Evolutionary conservation across 1,139 yeast species (phyloP), one percentile per base, ranked within the genome.

Genomic region (Hemisphaericaspora xylofermentans): DNA sequence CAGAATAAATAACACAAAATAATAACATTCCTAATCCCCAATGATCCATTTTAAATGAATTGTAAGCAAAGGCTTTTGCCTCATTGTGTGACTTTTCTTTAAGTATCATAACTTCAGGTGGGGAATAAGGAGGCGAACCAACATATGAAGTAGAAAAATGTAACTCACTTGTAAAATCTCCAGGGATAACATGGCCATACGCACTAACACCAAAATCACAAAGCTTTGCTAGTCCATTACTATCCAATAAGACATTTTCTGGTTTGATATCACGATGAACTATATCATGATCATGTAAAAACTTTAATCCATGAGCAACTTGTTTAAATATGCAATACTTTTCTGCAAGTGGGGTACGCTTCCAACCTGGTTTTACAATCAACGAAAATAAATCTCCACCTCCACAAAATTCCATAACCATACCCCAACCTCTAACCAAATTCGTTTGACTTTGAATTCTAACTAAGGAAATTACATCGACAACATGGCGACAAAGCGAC

Each of bases 131-230:
- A 3, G 93, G 88, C 2, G 91, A 83, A 1, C 94, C 94, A 38
- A 84, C 84, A 61, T 75, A 75, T 3, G 77, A 58, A 13, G 70
- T 61, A 13, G 76, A 71, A 28, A 61, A 44, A 49, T 70, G 74
- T 3, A 82, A 50, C 3, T 76, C 74, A 18, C 79, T 67, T 1
- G 63, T 51, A 15, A 78, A 67, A 59, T 84, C 80, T 1, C 76
- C 76, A 0, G 78, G 78, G n/a, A 59, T 65, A 40, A 63, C 74
- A 58, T 81, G 84, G 17, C 82, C 86, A 60, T 72, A 78, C 40
- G 77, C 83, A 43, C 87, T 77, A 16, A 82, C 84, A 43, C 94
- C 94, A 60, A 84, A 85, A 64, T 85, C 94, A 38, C 89, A 83
- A 28, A 85, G 61, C 54, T 84, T 84, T 36, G 83, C 79, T 24